Percentiles rank a stretch among this genome's conserved stretches.
Evolutionary conservation across 139 green algal species (phyloP).

Genomic region (Chlamydomonas sp.): DNA sequence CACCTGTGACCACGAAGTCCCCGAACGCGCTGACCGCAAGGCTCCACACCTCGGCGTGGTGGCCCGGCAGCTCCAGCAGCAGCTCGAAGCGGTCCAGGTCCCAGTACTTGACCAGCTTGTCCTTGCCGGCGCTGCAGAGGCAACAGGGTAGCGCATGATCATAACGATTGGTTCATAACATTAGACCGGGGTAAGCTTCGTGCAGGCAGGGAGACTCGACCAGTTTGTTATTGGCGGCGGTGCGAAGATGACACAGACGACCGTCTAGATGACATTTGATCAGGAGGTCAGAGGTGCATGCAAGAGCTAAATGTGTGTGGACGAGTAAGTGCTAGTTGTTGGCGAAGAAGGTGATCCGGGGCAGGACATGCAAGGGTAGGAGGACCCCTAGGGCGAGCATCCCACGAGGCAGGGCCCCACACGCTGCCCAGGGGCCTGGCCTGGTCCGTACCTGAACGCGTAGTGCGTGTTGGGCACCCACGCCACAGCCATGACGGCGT

Average conservation of each 20-base stretch:
- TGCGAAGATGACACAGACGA: no score
- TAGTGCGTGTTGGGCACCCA: slow-evolving; percentile 97
- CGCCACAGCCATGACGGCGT: slow-evolving; percentile 83
- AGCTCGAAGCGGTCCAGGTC: slow-evolving; percentile 94
- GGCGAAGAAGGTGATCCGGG: no score
- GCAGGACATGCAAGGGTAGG: background rate
- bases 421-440: no score
- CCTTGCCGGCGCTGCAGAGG: slow-evolving; percentile 88
- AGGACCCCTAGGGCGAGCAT: background rate
- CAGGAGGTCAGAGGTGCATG: no score
- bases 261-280: no score
- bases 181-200: no score
- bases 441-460: slow-evolving; percentile 81
- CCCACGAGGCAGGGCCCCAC: background rate
- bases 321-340: no score
- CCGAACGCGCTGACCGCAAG: slow-evolving; percentile 82
- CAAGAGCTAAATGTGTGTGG: no score
- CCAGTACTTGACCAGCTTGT: slow-evolving; percentile 96
- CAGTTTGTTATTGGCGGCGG: no score
- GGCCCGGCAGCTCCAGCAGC: slow-evolving; percentile 90
- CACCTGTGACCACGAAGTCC: slow-evolving; percentile 89
- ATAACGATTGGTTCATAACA: background rate
- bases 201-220: no score
- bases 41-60: slow-evolving; percentile 88
- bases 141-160: background rate